phyloP scores from a whole-genome alignment of 2,329 filamentous ascomycete species.

The Scleromitrula shiraiana region DNA sequence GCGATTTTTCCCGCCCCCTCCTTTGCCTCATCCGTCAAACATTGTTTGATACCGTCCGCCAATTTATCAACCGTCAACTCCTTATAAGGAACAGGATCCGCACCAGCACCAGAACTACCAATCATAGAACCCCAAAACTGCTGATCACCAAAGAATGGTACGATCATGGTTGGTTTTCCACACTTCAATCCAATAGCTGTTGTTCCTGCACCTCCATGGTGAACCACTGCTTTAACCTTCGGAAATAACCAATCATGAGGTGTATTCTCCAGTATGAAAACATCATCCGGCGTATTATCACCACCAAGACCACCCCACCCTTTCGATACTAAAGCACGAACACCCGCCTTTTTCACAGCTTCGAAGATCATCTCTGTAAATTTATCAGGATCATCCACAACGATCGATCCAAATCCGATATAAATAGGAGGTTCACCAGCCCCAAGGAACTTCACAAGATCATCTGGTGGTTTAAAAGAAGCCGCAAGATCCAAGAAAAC shows the following conservation, averaged over 20 bases:
- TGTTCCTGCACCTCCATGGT: conserved; percentile 72
- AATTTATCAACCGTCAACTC: conserved; percentile 53
- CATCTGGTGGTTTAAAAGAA: conserved; percentile 48
- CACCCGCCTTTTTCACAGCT: conserved; percentile 55
- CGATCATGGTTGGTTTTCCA: conserved; percentile 64
- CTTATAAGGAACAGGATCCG: conserved; percentile 61
- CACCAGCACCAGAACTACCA: conserved; percentile 53
- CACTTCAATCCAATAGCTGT: conserved; percentile 67
- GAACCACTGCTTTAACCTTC: conserved; percentile 56
- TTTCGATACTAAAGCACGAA: conserved; percentile 64
- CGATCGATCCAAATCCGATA: conserved; percentile 70
- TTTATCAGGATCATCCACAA: conserved; percentile 61
- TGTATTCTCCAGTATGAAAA: conserved; percentile 66
- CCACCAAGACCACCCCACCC: conserved; percentile 67
- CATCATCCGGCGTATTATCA: conserved; percentile 49
- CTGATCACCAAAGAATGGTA: conserved; percentile 75
- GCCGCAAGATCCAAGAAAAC: conserved; percentile 66
- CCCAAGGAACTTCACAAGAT: conserved; percentile 47
- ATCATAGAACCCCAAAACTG: conserved; percentile 72
- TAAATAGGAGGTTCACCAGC: conserved; percentile 56
- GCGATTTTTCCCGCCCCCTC: conserved; percentile 52
- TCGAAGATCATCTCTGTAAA: conserved; percentile 67
- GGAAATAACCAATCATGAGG: conserved; percentile 75
- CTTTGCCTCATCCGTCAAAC: conserved; percentile 52
- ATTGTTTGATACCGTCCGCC: conserved; percentile 62